phyloP scores from a whole-genome alignment of 805 yeast species.

The Komagataella pastoris region DNA sequence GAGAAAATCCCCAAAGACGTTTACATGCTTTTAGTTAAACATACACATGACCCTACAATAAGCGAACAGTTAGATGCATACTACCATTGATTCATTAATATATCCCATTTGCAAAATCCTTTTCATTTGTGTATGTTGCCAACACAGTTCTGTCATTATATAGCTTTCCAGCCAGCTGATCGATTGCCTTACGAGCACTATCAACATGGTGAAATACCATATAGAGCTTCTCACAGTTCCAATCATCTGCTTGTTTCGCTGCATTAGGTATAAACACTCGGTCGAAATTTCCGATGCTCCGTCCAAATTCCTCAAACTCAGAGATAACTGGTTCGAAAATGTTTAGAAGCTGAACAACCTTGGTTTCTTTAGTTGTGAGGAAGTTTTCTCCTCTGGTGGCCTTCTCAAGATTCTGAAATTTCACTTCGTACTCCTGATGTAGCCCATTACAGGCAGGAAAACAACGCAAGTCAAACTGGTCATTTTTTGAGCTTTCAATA shows the following conservation, averaged over 20 bases:
- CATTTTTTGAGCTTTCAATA: slow-evolving; percentile 8
- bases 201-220: slow-evolving; percentile 34
- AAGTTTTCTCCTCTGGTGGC: not conserved
- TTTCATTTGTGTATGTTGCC: slow-evolving; percentile 46
- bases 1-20: slow-evolving; percentile 58
- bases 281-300: slow-evolving; percentile 35
- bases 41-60: slow-evolving; percentile 37
- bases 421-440: slow-evolving; percentile 14
- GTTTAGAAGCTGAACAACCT: slow-evolving; percentile 55
- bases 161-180: slow-evolving; percentile 45
- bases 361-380: slow-evolving; percentile 14
- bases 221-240: slow-evolving; percentile 28
- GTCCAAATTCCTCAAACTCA: slow-evolving; percentile 38
- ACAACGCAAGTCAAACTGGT: slow-evolving; percentile 13
- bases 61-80: slow-evolving; percentile 10
- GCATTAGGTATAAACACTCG: slow-evolving; percentile 44
- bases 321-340: slow-evolving; percentile 33
- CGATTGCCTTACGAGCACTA: slow-evolving; percentile 38
- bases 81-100: slow-evolving; percentile 6
- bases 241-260: slow-evolving; percentile 25
- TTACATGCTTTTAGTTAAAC: slow-evolving; percentile 50
- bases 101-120: slow-evolving; percentile 35
- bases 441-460: slow-evolving; percentile 23
- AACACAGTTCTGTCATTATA: slow-evolving; percentile 61
- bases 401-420: slow-evolving; percentile 14